Base-by-base conservation (phyloP, 805 yeast genomes). In the Hanseniaspora vineae region DNA sequence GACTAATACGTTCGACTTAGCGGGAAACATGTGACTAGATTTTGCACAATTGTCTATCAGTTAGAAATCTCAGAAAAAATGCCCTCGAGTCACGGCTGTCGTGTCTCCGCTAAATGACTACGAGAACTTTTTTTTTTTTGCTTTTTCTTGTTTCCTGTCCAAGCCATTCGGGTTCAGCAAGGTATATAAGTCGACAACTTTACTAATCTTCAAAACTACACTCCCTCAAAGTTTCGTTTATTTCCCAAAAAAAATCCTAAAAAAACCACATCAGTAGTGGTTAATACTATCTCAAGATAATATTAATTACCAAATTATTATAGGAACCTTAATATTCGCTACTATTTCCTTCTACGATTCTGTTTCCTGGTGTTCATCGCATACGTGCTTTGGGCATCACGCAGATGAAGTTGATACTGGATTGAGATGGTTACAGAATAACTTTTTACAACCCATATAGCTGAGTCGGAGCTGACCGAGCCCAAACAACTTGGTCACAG, bases 271-370 rank as follows among this genome's bases (percentile, higher is more conserved):
- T 64, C 68, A 64, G 68, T 64, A 62, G 66, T 63, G 68, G 68
- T 63, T 64, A 64, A 61, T 64, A 63, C 68, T 64, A 62, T 63
- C 68, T 64, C 65, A 61, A 60, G 66, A 63, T 63, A 63, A 62
- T 64, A 63, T 64, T 64, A 64, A 64, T 64, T 62, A 58, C 59
- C 52, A 52, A 53, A 50, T 54, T 53, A 47, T 55, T 52, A 61
- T 63, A 62, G 67, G 61, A 63, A 64, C 67, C 68, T 60, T 55
- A 23, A 57, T 39, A 65, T 54, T 57, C 56, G 61, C 56, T 52
- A 52, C 53, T 56, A 43, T 32, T 35, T 23, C 31, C 14, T 39
- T 18, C 20, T 44, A 31, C 15, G 49, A 46, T 31, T 40, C 42
- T 44, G 39, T 40, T 47, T 47, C 47, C 46, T 39, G 32, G 37